Percentiles rank a stretch among this genome's conserved stretches.
These are phyloP conservation scores for Brassica balearica DNA, from an alignment of 441 rosid species.

Conservation along the genomic window DNA sequence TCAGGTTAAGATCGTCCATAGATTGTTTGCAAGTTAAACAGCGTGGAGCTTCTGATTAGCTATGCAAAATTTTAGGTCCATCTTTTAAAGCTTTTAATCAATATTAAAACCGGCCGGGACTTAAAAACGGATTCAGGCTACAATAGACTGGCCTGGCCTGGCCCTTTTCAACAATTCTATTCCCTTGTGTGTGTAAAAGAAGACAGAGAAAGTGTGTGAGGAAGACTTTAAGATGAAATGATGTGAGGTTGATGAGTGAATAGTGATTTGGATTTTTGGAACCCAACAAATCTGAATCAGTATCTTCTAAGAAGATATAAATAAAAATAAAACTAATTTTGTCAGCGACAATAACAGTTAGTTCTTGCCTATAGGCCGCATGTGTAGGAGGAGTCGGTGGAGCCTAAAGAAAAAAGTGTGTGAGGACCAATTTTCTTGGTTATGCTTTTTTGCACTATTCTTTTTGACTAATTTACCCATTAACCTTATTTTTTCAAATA, in stretches of 20 bases:
- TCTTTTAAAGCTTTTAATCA: background rate
- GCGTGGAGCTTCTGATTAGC: background rate
- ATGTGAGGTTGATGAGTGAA: conserved; percentile 53
- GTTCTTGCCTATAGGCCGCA: background rate
- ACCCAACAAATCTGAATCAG: conserved; percentile 24
- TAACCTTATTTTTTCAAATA: background rate
- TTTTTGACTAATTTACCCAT: background rate
- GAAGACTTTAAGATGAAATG: conserved; percentile 47
- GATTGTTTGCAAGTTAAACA: conserved; percentile 7
- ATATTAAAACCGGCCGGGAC: background rate
- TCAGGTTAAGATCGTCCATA: background rate
- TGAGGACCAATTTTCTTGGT: background rate
- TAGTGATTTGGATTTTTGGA: conserved; percentile 28
- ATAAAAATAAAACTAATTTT: background rate
- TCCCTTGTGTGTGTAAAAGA: conserved; percentile 8
- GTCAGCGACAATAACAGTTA: background rate
- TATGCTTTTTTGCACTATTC: background rate
- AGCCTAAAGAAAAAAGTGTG: background rate
- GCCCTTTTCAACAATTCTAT: background rate
- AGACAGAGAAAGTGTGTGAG: conserved; percentile 44
- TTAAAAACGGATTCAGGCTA: background rate
- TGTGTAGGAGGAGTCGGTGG: background rate
- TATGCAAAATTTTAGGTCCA: background rate
- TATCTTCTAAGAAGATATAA: conserved; percentile 17
- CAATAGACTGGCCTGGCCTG: background rate